These are phyloP conservation scores for Gossypium armourianum DNA, from an alignment of 441 rosid genomes.

Conservation along the genomic window DNA sequence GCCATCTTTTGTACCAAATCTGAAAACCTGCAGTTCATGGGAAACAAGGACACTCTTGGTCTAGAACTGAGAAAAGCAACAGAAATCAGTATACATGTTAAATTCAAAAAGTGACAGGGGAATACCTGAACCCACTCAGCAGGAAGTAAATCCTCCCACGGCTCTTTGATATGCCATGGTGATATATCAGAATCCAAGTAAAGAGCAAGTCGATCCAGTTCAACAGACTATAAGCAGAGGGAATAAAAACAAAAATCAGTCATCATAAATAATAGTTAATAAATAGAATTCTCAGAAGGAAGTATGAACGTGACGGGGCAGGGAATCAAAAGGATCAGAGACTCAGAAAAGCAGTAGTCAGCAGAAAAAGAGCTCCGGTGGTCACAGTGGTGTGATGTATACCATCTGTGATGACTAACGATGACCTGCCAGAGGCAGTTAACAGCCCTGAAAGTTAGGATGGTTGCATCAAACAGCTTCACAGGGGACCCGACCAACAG, in stretches of 20 bases:
- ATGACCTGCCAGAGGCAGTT: background rate
- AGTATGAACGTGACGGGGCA: background rate
- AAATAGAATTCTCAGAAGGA: background rate
- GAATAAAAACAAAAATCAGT: constrained; percentile 10
- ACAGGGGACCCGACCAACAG: background rate
- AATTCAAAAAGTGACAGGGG: constrained; percentile 13
- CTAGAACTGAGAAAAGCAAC: constrained; percentile 5
- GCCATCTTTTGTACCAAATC: constrained; percentile 75
- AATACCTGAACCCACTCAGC: constrained; percentile 86
- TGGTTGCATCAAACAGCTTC: background rate
- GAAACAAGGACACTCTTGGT: constrained; percentile 9
- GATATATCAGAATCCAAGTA: constrained; percentile 86
- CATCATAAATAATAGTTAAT: constrained; percentile 9
- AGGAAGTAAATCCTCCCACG: constrained; percentile 85
- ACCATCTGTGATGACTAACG: background rate
- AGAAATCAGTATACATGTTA: background rate
- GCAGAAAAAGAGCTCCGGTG: background rate
- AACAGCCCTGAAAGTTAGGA: background rate
- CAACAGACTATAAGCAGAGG: constrained; percentile 52
- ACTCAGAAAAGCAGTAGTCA: background rate
- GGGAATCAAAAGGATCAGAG: background rate
- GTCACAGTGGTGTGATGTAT: background rate
- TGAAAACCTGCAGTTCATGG: constrained; percentile 50
- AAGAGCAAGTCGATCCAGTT: constrained; percentile 82
- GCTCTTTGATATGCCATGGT: constrained; percentile 74